Evolutionary conservation across 352 stramenopile species (phyloP), one percentile per base, ranked within the genome.

Genomic region (Elongisporangium undulatum): DNA sequence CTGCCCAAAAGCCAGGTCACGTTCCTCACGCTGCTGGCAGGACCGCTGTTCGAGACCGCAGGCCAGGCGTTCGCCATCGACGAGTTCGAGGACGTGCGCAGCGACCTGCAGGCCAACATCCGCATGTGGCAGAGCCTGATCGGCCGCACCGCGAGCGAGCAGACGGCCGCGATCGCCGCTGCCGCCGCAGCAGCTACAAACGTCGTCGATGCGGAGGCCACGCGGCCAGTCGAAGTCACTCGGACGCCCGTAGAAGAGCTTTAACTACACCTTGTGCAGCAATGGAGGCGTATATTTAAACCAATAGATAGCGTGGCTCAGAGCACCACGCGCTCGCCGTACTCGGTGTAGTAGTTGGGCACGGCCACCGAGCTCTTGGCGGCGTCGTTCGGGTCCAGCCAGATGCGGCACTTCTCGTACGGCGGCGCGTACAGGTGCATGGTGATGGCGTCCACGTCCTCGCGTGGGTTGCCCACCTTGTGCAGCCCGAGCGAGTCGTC

Each of bases 361-460:
- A 88, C 76, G 4, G 82, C 84, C 52, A 91, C 75, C 15, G 77
- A 90, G 12, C 66, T 75, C 58, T 90, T 85, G 58, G 64, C 64
- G 29, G 81, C 77, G 51, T 90, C 57, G 3, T 67, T 64, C 17
- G 79, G 74, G 61, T 95, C 80, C 55, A 93, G 71, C 89, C 89
- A 97, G 61, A 97, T 72, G 54, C 84, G 83, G 68, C 94, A 98
- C 64, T 91, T 87, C 20, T 94, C 69, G 70, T 97, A 97, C 45
- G 94, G 94, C 58, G 94, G 94, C 34, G 83, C 79, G 64, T 98
- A 98, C 1, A 98, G 63, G 64, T 98, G 94, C 67, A 98, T 77
- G 4, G 94, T 96, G 57, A 98, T 86, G n/a, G 94, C 88, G 48
- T 90, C 79, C n/a, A 76, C 60, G 55, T 89, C 71, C 8, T 60